Evolutionary conservation across 2,329 filamentous ascomycete species (phyloP), one percentile per base, ranked within the genome.

Genomic region (Purpureocillium lavendulum): DNA sequence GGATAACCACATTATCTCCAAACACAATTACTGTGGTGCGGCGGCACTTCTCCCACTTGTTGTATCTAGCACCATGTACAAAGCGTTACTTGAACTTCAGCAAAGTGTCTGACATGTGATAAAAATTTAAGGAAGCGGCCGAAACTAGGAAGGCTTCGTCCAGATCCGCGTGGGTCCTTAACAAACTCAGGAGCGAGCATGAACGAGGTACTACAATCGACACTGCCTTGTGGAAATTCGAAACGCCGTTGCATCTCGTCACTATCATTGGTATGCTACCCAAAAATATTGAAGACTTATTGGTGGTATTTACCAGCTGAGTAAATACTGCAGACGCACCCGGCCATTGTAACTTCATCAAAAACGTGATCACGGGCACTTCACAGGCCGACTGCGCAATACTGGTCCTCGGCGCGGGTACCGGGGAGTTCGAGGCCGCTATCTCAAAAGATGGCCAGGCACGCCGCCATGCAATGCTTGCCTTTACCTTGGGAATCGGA

Each of bases 391-490:
- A 98, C 69, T 97, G 92, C 77, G 92, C 92, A 65, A 87, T 98
- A 71, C 89, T 98, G 80, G 97, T 98, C 77, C 98, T 98, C 75
- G 92, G 90, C 62, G 88, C 92, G 65, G 92, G 92, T 80, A 95
- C 88, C 87, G 92, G 92, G 96, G 92, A 98, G 83, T 98, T 98
- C 84, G 92, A 98, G 84, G 92, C 92, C 84, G 92, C 92, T 97
- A 98, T 98, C 86, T 97, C 92, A 84, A 98, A 98, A 87, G 92
- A 97, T 87, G 92, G 92, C 73, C 92, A 98, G 87, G 98, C 92
- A 61, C 92, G 92, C 87, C 92, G 98, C 87, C 92, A 98, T 86
- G 92, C 92, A 74, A 87, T 98, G 63, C 89, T 98, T 66, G 90
- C 92, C 71, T 97, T 92, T 87, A 97, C 92, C 71, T 87, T 98